Conservation (phyloP, 371 early-diverging fungal species). For the Mucor velutinosus region DNA sequence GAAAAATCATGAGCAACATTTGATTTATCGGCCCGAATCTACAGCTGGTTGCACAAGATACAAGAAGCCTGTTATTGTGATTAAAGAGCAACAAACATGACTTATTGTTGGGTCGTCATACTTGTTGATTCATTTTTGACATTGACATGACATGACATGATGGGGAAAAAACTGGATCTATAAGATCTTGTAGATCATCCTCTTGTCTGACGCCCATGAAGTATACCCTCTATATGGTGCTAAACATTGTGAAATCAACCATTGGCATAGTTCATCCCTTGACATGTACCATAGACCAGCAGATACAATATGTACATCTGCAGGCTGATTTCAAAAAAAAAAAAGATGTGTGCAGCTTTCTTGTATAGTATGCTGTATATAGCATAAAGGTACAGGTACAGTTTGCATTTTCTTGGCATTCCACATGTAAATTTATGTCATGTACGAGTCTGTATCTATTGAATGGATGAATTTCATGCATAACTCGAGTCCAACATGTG, state of each 20-base stretch:
- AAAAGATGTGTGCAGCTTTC: neutral
- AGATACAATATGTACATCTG: neutral
- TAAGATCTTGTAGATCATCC: neutral
- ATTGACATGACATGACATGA: neutral
- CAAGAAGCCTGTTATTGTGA: neutral
- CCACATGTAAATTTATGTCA: neutral
- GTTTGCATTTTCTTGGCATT: neutral
- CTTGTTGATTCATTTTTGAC: neutral
- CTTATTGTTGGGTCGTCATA: neutral
- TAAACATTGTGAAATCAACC: neutral
- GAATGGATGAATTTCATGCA: no score
- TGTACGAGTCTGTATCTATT: neutral
- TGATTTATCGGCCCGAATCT: neutral
- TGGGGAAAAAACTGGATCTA: neutral
- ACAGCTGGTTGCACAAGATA: neutral
- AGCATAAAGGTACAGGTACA: neutral
- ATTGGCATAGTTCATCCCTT: neutral
- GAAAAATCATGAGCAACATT: neutral
- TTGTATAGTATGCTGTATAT: no score
- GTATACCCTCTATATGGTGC: neutral
- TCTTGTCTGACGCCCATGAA: neutral
- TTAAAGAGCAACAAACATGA: neutral
- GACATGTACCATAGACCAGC: neutral
- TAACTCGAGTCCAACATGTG: no score
- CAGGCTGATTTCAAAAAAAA: conserved; percentile 2